These are phyloP conservation scores for Whalleya microplaca DNA, from an alignment of 2,329 filamentous ascomycete species.

Conservation along the genomic window DNA sequence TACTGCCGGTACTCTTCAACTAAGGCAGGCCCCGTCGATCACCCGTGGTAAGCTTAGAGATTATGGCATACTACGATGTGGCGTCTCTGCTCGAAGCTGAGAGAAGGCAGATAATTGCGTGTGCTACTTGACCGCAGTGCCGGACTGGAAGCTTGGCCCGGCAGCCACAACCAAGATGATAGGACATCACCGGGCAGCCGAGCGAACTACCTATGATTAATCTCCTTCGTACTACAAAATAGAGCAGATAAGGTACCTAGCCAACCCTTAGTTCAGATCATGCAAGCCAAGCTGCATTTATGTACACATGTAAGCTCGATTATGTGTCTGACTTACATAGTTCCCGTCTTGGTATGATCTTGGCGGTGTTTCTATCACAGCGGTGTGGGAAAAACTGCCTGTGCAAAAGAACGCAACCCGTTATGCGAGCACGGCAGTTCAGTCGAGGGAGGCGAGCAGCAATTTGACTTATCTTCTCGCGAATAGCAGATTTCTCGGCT, in stretches of 20 bases:
- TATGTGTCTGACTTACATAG: constrained; percentile 19
- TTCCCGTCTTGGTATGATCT: constrained; percentile 16
- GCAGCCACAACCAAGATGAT: not conserved
- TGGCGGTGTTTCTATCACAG: constrained; percentile 5
- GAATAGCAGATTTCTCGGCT: not conserved
- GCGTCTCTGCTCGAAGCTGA: constrained; percentile 9
- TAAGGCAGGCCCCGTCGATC: constrained; percentile 24
- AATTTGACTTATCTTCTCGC: too few species aligned
- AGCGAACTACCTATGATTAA: not conserved
- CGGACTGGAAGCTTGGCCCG: not conserved
- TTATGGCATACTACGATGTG: constrained; percentile 10
- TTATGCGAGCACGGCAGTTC: not conserved
- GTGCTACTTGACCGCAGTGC: not conserved
- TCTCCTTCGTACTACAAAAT: not conserved
- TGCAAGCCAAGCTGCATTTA: not conserved
- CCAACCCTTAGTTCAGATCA: not conserved
- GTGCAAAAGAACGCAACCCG: not conserved
- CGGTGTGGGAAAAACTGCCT: constrained; percentile 1
- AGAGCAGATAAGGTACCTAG: not conserved
- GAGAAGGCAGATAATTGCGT: not conserved
- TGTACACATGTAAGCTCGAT: not conserved
- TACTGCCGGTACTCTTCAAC: constrained; percentile 20
- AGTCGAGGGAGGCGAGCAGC: not conserved
- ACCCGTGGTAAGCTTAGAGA: constrained; percentile 15
- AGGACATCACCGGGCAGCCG: not conserved